phyloP scores from a whole-genome alignment of 2,329 filamentous ascomycete species.

The Apiospora hydei region DNA sequence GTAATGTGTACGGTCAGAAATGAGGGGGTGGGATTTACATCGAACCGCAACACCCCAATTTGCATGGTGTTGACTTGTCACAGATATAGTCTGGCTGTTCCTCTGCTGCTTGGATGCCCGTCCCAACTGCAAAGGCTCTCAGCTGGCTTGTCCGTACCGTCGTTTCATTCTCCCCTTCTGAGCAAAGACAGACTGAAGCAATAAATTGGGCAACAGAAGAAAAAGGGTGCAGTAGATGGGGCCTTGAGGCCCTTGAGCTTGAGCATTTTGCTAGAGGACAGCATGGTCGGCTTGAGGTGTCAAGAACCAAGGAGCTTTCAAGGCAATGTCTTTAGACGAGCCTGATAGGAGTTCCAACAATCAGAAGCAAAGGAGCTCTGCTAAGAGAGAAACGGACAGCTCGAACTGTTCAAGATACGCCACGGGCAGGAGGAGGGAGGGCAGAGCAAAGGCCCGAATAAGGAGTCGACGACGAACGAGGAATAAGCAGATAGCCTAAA shows the following conservation, averaged over 20 bases:
- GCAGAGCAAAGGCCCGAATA: background rate
- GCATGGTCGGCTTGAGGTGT: background rate
- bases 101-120: background rate
- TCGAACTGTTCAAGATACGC: background rate
- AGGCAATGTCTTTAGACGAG: background rate
- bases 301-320: background rate
- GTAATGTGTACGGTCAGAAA: background rate
- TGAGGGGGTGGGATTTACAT: conserved; percentile 27
- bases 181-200: background rate
- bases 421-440: background rate
- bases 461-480: too few species aligned
- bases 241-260: too few species aligned
- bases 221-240: too few species aligned
- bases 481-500: too few species aligned
- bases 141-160: conserved; percentile 5
- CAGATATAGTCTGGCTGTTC: conserved; percentile 28
- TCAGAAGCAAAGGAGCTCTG: background rate
- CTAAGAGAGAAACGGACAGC: background rate
- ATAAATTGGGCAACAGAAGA: too few species aligned
- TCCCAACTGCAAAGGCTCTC: background rate
- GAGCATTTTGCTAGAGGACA: background rate
- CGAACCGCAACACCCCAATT: conserved; percentile 33
- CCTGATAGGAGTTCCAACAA: background rate
- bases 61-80: conserved; percentile 28
- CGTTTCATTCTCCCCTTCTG: conserved; percentile 3